Percentiles rank a stretch among this genome's conserved stretches.
These are phyloP conservation scores for Voacanga thouarsii DNA, from an alignment of 257 asterid genomes.

Conservation along the genomic window DNA sequence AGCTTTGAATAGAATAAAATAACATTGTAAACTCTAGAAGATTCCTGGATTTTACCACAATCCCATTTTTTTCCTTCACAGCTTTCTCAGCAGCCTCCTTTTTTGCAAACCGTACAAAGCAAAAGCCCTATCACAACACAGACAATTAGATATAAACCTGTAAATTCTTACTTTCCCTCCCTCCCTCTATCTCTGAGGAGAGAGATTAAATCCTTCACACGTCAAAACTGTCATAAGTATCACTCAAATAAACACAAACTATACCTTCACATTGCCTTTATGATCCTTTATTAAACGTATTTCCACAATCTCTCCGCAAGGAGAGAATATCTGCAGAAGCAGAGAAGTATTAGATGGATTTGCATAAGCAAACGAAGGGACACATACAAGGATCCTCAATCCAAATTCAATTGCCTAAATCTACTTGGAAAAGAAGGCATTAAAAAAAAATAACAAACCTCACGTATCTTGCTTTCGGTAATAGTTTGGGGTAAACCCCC, in stretches of 20 bases:
- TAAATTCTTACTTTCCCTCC: neutral
- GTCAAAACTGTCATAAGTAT: neutral
- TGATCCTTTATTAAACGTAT: constrained; percentile 67
- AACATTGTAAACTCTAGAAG: neutral
- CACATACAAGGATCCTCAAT: constrained; percentile 6
- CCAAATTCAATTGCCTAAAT: constrained; percentile 3
- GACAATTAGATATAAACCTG: constrained; percentile 12
- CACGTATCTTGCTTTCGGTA: constrained; percentile 54
- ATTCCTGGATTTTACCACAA: constrained; percentile 44
- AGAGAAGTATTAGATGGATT: constrained; percentile 8
- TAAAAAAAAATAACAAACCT: constrained; percentile 40
- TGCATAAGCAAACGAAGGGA: constrained; percentile 6
- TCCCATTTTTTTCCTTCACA: constrained; percentile 69
- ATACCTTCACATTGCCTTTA: constrained; percentile 64
- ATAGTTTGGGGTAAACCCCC: constrained; percentile 71
- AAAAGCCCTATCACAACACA: constrained; percentile 59
- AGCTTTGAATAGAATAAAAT: neutral
- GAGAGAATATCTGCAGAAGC: constrained; percentile 61
- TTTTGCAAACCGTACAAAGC: constrained; percentile 80
- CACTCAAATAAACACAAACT: constrained; percentile 13
- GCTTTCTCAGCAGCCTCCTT: constrained; percentile 87
- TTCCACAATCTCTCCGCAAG: constrained; percentile 72
- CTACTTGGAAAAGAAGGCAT: neutral
- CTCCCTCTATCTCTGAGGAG: neutral
- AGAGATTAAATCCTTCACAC: neutral